Base-by-base conservation (phyloP, 495 filamentous ascomycete genomes). In the Talaromyces ruber region DNA sequence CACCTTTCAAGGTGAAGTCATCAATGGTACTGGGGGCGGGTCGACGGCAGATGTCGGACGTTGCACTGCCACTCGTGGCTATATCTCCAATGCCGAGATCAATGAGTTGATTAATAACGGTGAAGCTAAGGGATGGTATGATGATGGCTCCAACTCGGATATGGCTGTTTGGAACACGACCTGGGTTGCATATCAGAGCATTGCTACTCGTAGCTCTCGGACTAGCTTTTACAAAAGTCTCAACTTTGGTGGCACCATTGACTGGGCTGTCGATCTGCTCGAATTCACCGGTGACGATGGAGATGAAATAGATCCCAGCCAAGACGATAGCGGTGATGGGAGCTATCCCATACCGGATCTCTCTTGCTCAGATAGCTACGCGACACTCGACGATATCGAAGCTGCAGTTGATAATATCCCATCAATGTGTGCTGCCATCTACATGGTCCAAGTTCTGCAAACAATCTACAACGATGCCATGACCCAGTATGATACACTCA, bases 1-100 rank as follows among this genome's bases (percentile, higher is more conserved):
- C 62, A 30, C 50, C n/a, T 68, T 29, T 29, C 28, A 29, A 6
- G 28, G 28, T 6, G 28, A 29, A 29, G 28, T 29, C 28, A 6
- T 29, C 6, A 29, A 29, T 29, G 28, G 28, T 6, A 29, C 28
- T 3, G 28, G 28, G 3, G 28, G 56, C 39, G 57, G 50, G 34
- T 45, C 64, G 34, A 18, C 37, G 56, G 65, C 59, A 3, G 32
- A 52, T 1, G 22, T 39, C n/a, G 68, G 64, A 0, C 21, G 18
- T 11, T 72, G 67, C 56, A 72, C 70, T 0, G 45, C 60, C 6
- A 69, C 66, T 2, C 66, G 63, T 25, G 70, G 70, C n/a, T 69
- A 69, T 32, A 66, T 72, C 9, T 60, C 68, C 7, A 62, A 69
- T 54, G 64, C 71, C 62, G 45, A 54, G 21, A 29, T 60, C 50